Evolutionary conservation across 2,329 filamentous ascomycete species (phyloP).

Genomic region (Endothia cerciana): DNA sequence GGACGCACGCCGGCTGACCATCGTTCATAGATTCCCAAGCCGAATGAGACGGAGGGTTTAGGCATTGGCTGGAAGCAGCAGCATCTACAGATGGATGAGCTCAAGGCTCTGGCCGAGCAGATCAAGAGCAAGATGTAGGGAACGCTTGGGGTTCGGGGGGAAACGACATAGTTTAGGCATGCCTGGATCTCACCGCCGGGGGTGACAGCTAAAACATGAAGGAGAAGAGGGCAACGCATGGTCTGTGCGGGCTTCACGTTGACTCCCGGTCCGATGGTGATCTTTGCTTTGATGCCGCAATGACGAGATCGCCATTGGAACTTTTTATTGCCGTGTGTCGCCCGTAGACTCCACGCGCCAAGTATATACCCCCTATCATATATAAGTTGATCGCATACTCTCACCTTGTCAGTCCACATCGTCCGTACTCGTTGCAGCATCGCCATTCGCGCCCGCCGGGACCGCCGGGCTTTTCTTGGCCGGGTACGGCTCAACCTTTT

Average conservation of each 20-base stretch:
- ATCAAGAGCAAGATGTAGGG: conserved; percentile 84
- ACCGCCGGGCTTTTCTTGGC: conserved; percentile 32
- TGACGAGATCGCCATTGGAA: not conserved
- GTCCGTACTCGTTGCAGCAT: conserved; percentile 44
- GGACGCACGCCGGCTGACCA: not conserved
- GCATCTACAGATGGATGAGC: conserved; percentile 75
- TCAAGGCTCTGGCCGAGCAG: conserved; percentile 80
- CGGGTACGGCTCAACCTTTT: conserved; percentile 73
- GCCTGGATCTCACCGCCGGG: not conserved
- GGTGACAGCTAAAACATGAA: not conserved
- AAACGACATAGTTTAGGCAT: not conserved
- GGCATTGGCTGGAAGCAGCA: conserved; percentile 79
- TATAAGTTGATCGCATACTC: conserved; percentile 7
- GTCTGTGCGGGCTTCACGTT: no score
- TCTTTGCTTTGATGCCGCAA: not conserved
- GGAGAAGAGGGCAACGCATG: not conserved
- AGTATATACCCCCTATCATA: conserved; percentile 13
- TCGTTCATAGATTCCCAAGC: conserved; percentile 80
- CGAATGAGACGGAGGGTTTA: conserved; percentile 79
- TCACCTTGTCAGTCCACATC: conserved; percentile 46
- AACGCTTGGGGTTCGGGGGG: not conserved
- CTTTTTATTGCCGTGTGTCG: conserved; percentile 11
- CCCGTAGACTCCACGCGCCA: not conserved
- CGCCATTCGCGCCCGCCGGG: conserved; percentile 32
- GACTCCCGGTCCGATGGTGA: not conserved